A percentile compares a stretch with the other conserved stretches of the same genome.
Evolutionary conservation across 1,139 yeast species (phyloP).

Genomic region (Taiozyma sp.): DNA sequence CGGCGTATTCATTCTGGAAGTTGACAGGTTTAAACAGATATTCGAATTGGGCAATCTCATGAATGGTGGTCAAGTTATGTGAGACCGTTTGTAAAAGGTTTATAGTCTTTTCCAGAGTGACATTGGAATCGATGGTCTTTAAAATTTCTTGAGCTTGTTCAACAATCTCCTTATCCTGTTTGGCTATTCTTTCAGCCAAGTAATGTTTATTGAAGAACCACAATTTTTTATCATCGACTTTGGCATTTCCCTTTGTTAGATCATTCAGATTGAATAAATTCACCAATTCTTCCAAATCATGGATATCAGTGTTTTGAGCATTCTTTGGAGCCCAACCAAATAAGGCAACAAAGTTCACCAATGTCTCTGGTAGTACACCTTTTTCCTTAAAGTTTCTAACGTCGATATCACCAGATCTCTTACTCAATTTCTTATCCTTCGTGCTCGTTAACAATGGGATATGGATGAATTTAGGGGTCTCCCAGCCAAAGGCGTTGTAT

Average conservation of each 20-base stretch:
- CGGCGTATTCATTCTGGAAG: slow-evolving; percentile 21
- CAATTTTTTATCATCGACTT: slow-evolving; percentile 77
- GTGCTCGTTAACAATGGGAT: slow-evolving; percentile 80
- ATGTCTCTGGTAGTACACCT: slow-evolving; percentile 82
- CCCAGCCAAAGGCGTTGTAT: slow-evolving; percentile 86
- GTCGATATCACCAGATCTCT: slow-evolving; percentile 80
- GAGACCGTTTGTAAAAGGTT: slow-evolving; percentile 24
- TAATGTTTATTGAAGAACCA: slow-evolving; percentile 72
- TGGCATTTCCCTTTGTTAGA: slow-evolving; percentile 89
- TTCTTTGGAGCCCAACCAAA: slow-evolving; percentile 83
- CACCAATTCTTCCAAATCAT: slow-evolving; percentile 23
- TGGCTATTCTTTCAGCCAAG: slow-evolving; percentile 35
- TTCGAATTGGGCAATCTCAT: slow-evolving; percentile 44
- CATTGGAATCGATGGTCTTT: slow-evolving; percentile 11
- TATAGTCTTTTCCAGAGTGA: slow-evolving; percentile 18
- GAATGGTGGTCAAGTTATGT: slow-evolving; percentile 40
- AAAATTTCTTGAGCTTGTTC: slow-evolving; percentile 27
- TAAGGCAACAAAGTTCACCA: slow-evolving; percentile 80
- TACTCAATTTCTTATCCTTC: slow-evolving; percentile 76
- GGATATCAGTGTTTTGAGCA: slow-evolving; percentile 49
- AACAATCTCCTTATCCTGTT: slow-evolving; percentile 33
- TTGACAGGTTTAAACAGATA: slow-evolving; percentile 47
- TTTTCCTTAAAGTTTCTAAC: slow-evolving; percentile 51
- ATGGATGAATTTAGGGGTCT: slow-evolving; percentile 77
- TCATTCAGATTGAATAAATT: slow-evolving; percentile 48